Conservation (phyloP, 176 grass and related monocot species). For the Eragrostis nindensis region DNA sequence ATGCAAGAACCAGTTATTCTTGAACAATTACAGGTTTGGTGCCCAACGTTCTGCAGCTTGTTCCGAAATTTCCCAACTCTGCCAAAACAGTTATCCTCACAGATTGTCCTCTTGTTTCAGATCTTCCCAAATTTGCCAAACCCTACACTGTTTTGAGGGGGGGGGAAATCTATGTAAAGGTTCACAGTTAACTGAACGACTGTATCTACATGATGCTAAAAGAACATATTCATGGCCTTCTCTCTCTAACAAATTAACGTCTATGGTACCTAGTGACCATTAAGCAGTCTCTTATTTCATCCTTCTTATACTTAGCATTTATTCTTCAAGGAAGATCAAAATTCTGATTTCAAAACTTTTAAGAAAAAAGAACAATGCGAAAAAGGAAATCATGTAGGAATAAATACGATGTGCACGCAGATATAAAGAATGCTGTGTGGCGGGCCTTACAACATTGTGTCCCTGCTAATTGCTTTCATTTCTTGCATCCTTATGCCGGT, state of each 20-base stretch:
- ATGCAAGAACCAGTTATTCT: slow-evolving; percentile 24
- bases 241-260: neutral
- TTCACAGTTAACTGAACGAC: neutral
- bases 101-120: slow-evolving; percentile 7
- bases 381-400: neutral
- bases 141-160: neutral
- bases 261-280: neutral
- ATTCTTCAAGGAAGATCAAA: slow-evolving; percentile 28
- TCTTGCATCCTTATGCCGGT: slow-evolving; percentile 54
- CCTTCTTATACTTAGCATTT: slow-evolving; percentile 28
- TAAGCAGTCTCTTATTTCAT: slow-evolving; percentile 28
- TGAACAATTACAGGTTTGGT: slow-evolving; percentile 4
- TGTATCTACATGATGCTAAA: neutral
- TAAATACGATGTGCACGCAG: slow-evolving; percentile 34
- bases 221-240: neutral
- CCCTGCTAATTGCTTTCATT: slow-evolving; percentile 30
- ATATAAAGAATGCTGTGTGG: neutral
- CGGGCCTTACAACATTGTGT: slow-evolving; percentile 24
- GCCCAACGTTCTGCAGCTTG: slow-evolving; percentile 7
- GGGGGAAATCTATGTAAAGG: neutral
- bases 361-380: neutral
- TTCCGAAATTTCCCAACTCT: neutral
- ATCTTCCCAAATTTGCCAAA: slow-evolving; percentile 8
- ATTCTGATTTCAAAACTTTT: slow-evolving; percentile 30
- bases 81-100: neutral